Evolutionary conservation across 2,329 filamentous ascomycete species (phyloP).

Genomic region (Fusarium floridanum): DNA sequence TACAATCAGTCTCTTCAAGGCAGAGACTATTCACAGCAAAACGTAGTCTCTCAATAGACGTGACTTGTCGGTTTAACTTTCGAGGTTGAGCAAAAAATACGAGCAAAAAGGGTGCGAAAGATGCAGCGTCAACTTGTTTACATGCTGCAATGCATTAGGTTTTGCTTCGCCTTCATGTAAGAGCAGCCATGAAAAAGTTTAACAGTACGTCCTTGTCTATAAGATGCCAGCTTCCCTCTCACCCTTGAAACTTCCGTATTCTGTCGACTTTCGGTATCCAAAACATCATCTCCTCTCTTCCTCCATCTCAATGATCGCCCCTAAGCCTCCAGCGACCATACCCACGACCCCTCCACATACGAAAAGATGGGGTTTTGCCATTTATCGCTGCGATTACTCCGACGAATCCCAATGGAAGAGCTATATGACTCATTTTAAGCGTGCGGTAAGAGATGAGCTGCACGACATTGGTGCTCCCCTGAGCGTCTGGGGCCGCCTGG

Average conservation of each 20-base stretch:
- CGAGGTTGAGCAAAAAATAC: too few relatives aligned
- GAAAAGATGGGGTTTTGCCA: background rate
- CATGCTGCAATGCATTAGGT: background rate
- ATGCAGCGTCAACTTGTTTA: too few relatives aligned
- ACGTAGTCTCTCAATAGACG: background rate
- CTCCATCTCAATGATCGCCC: background rate
- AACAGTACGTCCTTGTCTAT: background rate
- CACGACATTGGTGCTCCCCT: background rate
- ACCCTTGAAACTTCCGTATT: background rate
- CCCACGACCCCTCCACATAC: too few relatives aligned
- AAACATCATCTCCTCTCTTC: background rate
- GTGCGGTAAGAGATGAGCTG: background rate
- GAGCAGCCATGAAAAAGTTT: background rate
- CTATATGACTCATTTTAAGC: background rate
- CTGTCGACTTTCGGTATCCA: too few relatives aligned
- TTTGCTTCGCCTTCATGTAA: background rate
- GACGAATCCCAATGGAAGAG: background rate
- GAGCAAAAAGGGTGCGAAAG: too few relatives aligned
- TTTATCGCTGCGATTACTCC: background rate
- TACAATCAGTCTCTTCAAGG: background rate
- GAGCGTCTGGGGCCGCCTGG: background rate
- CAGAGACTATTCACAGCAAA: background rate
- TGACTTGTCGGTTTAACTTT: too few relatives aligned
- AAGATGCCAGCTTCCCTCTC: background rate
- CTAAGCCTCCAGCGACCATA: background rate